A percentile compares a stretch with the other conserved stretches of the same genome.
Evolutionary conservation across 371 early-diverging fungal species (phyloP).

Genomic region (Haplosporangium sp.): DNA sequence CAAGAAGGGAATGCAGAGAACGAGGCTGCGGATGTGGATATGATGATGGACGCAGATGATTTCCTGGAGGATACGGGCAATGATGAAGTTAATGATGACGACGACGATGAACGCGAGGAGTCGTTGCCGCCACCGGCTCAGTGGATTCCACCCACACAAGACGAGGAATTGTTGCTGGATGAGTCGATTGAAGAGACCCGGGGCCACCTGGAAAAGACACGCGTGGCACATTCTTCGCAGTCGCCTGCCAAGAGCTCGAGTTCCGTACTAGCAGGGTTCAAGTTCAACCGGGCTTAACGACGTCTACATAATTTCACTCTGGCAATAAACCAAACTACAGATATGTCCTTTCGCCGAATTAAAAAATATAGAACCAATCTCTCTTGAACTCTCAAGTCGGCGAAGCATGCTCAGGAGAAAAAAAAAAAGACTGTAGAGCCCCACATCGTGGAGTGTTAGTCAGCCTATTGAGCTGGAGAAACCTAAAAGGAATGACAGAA

Average conservation of each 20-base stretch:
- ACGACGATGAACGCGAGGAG: constrained; percentile 19
- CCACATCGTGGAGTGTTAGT: too few relatives aligned
- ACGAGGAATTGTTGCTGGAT: constrained; percentile 27
- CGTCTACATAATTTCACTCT: background rate
- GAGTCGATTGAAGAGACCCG: constrained; percentile 44
- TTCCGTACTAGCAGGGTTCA: constrained; percentile 46
- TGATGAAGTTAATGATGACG: background rate
- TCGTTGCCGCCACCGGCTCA: constrained; percentile 22
- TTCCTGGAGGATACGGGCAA: constrained; percentile 30
- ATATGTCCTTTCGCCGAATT: background rate
- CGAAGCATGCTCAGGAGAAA: too few relatives aligned
- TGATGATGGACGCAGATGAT: constrained; percentile 50
- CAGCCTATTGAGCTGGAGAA: too few relatives aligned
- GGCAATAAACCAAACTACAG: background rate
- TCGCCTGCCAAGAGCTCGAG: constrained; percentile 26
- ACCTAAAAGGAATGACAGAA: too few relatives aligned
- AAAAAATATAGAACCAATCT: too few relatives aligned
- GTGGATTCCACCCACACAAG: constrained; percentile 42
- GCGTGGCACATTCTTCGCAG: constrained; percentile 22
- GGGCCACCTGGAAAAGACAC: constrained; percentile 34
- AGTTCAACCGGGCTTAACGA: constrained; percentile 22
- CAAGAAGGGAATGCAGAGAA: background rate
- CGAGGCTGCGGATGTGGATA: constrained; percentile 7
- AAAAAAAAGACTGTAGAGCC: too few relatives aligned
- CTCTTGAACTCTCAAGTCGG: too few relatives aligned